Conservation (phyloP, 129 eudicot genomes). For the Calendula officinalis region DNA sequence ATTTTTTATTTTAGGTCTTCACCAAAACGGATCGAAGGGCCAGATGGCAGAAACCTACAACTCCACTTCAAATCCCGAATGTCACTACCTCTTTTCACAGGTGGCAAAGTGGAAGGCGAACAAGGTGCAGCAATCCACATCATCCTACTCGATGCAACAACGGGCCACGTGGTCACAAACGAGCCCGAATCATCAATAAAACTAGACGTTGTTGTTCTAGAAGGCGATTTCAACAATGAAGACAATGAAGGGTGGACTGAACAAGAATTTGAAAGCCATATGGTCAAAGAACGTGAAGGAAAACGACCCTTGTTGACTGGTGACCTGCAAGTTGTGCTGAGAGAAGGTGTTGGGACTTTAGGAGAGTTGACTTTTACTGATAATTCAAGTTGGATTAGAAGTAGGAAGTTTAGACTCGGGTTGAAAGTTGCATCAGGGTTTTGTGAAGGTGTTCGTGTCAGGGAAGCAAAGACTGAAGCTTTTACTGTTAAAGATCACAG, state of each 20-base stretch:
- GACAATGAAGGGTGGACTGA: slow-evolving; percentile 81
- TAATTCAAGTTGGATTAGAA: slow-evolving; percentile 92
- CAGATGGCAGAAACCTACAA: slow-evolving; percentile 80
- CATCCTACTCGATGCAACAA: slow-evolving; percentile 62
- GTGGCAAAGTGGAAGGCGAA: slow-evolving; percentile 97
- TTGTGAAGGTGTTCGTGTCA: slow-evolving; percentile 73
- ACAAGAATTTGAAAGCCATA: slow-evolving; percentile 83
- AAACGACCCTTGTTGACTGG: slow-evolving; percentile 80
- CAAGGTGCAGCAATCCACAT: slow-evolving; percentile 86
- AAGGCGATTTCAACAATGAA: slow-evolving; percentile 92
- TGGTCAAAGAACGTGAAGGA: slow-evolving; percentile 93
- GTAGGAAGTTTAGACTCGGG: slow-evolving; percentile 88
- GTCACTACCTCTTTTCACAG: slow-evolving; percentile 85
- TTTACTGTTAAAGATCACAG: slow-evolving; percentile 89
- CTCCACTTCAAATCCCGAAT: slow-evolving; percentile 70
- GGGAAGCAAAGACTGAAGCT: slow-evolving; percentile 93
- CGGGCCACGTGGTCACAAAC: slow-evolving; percentile 66
- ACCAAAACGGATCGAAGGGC: slow-evolving; percentile 83
- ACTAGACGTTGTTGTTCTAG: slow-evolving; percentile 79
- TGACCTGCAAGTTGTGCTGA: slow-evolving; percentile 67
- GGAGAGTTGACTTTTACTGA: slow-evolving; percentile 90
- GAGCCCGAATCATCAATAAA: slow-evolving; percentile 75
- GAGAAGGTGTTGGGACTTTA: slow-evolving; percentile 90
- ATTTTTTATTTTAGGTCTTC: slow-evolving; percentile 49
- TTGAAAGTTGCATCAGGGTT: slow-evolving; percentile 73